Base-by-base conservation (phyloP, 345 rosid species). In the Populus davidiana region DNA sequence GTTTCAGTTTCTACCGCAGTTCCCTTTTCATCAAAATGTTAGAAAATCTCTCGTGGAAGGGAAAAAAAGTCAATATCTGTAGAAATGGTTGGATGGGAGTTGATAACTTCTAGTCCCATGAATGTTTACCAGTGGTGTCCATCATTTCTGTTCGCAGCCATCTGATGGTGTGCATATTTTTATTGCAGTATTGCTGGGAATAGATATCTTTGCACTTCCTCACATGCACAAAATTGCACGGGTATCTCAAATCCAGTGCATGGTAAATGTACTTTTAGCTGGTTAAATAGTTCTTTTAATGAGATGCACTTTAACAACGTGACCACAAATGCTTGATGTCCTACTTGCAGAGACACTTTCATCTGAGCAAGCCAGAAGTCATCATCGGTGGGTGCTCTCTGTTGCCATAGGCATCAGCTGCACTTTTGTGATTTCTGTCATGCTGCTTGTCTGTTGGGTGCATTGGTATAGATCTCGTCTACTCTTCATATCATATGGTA, bases 391-490 rank as follows among this genome's bases (percentile, higher is more conserved):
- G 92, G 89, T 88, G 83, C 79, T 92, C 54, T 89, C 97, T 39
- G 80, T 91, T 81, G 91, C 89, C 72, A 73, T 91, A 20, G 93
- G 91, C 72, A 80, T 91, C 79, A 83, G 90, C 82, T 91, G 88
- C 59, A 81, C 92, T 21, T 96, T 93, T 47, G 89, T 92, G 49
- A 74, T 90, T 80, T 91, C 87, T 49, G 81, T 93, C 75, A 77
- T 88, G 88, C 64, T 96, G 81, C 87, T 92, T 76, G 83, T 87
- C 83, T 90, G 89, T 79, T 91, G 92, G 90, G 88, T 90, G 85
- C 90, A 85, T 81, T 92, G 96, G 95, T 91, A 89, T 81, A 85
- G 91, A 85, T 90, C 97, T 67, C 90, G 86, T 71, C 77, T 87
- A 77, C 85, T 85, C 77, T 83, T 85, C 44, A 78, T 80, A 61